Percentiles rank a stretch among this genome's conserved stretches.
Evolutionary conservation across 2,329 filamentous ascomycete species (phyloP).

Genomic region (Penicillium sp.): DNA sequence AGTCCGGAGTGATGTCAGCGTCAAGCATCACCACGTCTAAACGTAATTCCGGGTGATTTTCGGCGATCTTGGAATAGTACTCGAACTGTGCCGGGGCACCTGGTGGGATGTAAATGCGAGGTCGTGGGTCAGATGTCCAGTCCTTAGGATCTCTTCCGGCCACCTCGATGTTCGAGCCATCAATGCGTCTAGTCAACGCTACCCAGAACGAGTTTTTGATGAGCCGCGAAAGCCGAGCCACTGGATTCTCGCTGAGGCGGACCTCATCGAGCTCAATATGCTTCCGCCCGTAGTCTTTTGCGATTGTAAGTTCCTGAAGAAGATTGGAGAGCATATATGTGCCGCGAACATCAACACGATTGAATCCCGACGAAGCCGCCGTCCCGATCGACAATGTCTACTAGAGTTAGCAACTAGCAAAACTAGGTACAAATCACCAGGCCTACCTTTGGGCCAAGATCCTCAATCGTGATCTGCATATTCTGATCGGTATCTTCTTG

Average conservation of each 20-base stretch:
- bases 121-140: constrained; percentile 85
- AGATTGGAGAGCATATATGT: constrained; percentile 98
- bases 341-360: constrained; percentile 85
- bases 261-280: constrained; percentile 89
- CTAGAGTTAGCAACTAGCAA: constrained; percentile 25
- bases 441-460: constrained; percentile 81
- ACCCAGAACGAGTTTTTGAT: constrained; percentile 94
- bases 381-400: constrained; percentile 82
- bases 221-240: constrained; percentile 79
- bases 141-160: constrained; percentile 92
- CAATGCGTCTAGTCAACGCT: constrained; percentile 83
- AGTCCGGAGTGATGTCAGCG: constrained; percentile 71
- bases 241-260: constrained; percentile 91
- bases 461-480: constrained; percentile 97
- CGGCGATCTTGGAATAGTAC: constrained; percentile 81
- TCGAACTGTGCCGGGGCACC: constrained; percentile 84
- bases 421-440: not conserved
- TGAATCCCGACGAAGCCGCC: constrained; percentile 79
- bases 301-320: constrained; percentile 88
- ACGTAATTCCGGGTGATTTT: constrained; percentile 76
- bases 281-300: constrained; percentile 85
- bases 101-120: constrained; percentile 84
- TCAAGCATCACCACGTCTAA: constrained; percentile 81
- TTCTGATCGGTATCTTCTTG: constrained; percentile 94
- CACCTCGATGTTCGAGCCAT: constrained; percentile 74